Percentiles rank a stretch among this genome's conserved stretches.
phyloP scores from a whole-genome alignment of 352 stramenopile genomes.

The Pythium rhizo-oryzae region DNA sequence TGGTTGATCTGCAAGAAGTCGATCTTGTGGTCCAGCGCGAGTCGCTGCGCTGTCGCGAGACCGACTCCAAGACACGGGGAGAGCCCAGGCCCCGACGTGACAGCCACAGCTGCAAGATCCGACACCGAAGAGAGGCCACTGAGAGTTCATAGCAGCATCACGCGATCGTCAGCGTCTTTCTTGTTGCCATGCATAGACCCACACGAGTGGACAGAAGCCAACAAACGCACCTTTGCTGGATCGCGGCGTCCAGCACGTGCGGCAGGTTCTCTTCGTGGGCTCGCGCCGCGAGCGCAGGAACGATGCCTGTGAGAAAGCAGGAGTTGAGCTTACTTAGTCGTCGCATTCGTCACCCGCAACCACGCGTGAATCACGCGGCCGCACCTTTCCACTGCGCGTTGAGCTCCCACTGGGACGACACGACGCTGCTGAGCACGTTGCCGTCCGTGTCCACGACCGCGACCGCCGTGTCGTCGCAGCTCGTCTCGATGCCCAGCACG shows the following conservation, averaged over 20 bases:
- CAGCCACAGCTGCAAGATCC: conserved; percentile 94
- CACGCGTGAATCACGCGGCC: neutral
- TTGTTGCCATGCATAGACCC: neutral
- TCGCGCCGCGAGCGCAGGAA: conserved; percentile 93
- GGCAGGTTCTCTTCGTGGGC: conserved; percentile 96
- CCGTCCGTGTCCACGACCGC: conserved; percentile 92
- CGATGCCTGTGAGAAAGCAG: conserved; percentile 76
- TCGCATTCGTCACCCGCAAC: too few species aligned
- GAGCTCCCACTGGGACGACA: conserved; percentile 94
- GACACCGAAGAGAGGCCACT: conserved; percentile 66
- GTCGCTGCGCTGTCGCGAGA: conserved; percentile 69
- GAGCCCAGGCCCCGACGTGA: conserved; percentile 96
- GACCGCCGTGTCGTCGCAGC: conserved; percentile 94
- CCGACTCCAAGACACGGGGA: conserved; percentile 98
- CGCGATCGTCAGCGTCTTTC: neutral
- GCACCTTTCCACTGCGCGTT: conserved; percentile 84
- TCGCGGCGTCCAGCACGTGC: conserved; percentile 89
- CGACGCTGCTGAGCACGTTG: conserved; percentile 91
- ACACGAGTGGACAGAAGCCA: neutral
- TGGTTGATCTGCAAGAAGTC: conserved; percentile 98
- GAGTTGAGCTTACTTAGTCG: too few species aligned
- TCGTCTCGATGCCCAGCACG: conserved; percentile 96
- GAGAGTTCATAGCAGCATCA: neutral
- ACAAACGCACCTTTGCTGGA: conserved; percentile 80
- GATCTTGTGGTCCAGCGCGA: conserved; percentile 88